Base-by-base conservation (phyloP, 805 yeast genomes). In the Cyberlindnera lachancei region DNA sequence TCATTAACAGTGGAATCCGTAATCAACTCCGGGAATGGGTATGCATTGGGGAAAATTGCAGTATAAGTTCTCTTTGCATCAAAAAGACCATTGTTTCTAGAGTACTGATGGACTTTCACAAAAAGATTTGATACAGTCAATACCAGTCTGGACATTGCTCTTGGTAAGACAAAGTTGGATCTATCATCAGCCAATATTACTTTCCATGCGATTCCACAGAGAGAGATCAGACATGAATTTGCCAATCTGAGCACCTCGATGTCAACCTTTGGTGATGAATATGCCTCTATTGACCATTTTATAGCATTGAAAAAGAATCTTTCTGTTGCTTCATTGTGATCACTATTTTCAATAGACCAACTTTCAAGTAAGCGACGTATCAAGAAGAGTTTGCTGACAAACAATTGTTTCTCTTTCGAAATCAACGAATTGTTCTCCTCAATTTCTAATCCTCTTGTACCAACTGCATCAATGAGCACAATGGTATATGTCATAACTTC, bases 1-100 rank as follows among this genome's bases (percentile, higher is more conserved):
- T 79, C 83, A 40, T 75, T 73, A 14, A 83, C 81, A 27, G 77
- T 64, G 0, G 94, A 79, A 49, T 86, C 95, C 42, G 82, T 70
- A 0, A 88, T 74, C 19, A 65, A 48, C 26, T 74, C 78, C 29
- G 59, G 58, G 48, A 79, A 78, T 13, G 94, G 95, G 46, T 70
- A 73, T 12, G 58, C 54, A 18, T 66, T 63, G 7, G 92, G 94
- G 61, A 85, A 87, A 25, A 84, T 57, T 18, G 64, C 66, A 0
- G 85, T 77, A 48, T 78, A 81, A 0, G 75, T 67, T 58, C 85
- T 69, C 56, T 71, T 76, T 22, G 76, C 70, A 37, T 66, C 67
- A 55, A 72, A 70, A 33, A 63, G 60, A 11, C 46, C 49, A 17
- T 46, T 41, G 13, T 43, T 51, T 38, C 61, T 52, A 53, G 51